phyloP scores from a whole-genome alignment of 441 rosid genomes.

The Biscutella laevigata region DNA sequence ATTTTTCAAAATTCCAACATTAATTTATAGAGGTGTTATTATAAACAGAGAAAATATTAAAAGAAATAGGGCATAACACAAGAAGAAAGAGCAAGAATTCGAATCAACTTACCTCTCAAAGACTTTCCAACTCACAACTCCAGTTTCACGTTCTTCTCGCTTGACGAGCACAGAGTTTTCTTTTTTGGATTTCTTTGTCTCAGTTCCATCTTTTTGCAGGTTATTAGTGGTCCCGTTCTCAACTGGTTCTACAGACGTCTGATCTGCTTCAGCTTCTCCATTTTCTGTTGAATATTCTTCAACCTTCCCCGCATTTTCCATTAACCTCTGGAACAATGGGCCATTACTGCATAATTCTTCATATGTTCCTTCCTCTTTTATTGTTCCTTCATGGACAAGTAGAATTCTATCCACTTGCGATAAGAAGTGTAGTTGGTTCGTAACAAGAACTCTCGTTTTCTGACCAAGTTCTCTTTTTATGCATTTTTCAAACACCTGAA shows the following conservation, averaged over 20 bases:
- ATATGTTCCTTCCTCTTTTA: constrained; percentile 91
- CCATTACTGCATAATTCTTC: constrained; percentile 73
- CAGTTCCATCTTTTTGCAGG: constrained; percentile 31
- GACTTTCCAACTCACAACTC: constrained; percentile 86
- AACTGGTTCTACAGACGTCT: constrained; percentile 38
- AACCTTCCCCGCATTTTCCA: constrained; percentile 99
- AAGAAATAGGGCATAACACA: not conserved
- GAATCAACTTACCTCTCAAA: constrained; percentile 48
- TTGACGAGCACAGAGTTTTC: constrained; percentile 89
- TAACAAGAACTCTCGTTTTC: constrained; percentile 93
- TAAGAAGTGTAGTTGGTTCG: constrained; percentile 91
- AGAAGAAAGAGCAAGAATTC: not conserved
- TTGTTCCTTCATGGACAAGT: constrained; percentile 71
- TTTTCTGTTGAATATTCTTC: constrained; percentile 72
- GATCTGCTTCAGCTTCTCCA: constrained; percentile 38
- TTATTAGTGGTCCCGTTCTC: constrained; percentile 41
- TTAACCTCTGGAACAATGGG: constrained; percentile 64
- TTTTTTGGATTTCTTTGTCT: constrained; percentile 43
- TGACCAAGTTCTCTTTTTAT: constrained; percentile 67
- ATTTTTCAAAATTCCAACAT: too few species aligned
- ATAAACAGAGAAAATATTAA: not conserved
- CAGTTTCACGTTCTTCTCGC: constrained; percentile 96
- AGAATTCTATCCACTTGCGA: constrained; percentile 86
- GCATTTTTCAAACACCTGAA: constrained; percentile 86
- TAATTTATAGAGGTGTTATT: too few species aligned